Evolutionary conservation across 176 grass and related monocot genomes (phyloP).

Genomic region (Areca catechu): DNA sequence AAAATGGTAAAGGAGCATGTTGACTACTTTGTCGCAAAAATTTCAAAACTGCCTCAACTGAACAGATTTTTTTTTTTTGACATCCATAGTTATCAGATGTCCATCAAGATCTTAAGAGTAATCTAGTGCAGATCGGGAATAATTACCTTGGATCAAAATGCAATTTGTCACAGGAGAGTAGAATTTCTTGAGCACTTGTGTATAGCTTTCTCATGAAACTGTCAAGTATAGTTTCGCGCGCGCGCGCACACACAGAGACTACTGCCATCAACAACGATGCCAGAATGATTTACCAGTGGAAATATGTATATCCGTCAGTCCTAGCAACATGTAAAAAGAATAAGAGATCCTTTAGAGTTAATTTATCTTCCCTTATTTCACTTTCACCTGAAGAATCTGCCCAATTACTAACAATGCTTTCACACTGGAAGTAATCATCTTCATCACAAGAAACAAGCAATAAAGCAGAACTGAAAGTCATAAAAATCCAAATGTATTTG

Average conservation of each 20-base stretch:
- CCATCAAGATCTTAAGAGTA: too few species aligned
- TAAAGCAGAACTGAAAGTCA: neutral
- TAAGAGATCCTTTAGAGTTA: conserved; percentile 72
- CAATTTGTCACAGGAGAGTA: conserved; percentile 77
- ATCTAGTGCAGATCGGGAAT: neutral
- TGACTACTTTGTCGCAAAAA: too few species aligned
- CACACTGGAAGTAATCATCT: conserved; percentile 40
- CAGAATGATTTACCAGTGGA: conserved; percentile 45
- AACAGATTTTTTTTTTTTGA: too few species aligned
- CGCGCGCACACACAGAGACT: conserved; percentile 5
- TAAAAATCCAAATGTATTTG: too few species aligned
- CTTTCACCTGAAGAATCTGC: conserved; percentile 29
- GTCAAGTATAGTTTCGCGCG: too few species aligned
- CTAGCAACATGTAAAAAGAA: conserved; percentile 97
- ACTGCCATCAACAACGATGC: too few species aligned
- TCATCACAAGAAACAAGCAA: neutral
- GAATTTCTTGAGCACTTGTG: conserved; percentile 51
- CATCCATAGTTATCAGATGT: too few species aligned
- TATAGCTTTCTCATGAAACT: conserved; percentile 94
- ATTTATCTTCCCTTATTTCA: conserved; percentile 31
- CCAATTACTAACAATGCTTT: conserved; percentile 56
- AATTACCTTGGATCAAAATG: conserved; percentile 72
- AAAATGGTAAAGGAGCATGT: too few species aligned
- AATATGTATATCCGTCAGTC: conserved; percentile 80
- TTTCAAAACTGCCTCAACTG: too few species aligned